Base-by-base conservation (phyloP, 148 eudicot species). In the Persicaria maculosa region DNA sequence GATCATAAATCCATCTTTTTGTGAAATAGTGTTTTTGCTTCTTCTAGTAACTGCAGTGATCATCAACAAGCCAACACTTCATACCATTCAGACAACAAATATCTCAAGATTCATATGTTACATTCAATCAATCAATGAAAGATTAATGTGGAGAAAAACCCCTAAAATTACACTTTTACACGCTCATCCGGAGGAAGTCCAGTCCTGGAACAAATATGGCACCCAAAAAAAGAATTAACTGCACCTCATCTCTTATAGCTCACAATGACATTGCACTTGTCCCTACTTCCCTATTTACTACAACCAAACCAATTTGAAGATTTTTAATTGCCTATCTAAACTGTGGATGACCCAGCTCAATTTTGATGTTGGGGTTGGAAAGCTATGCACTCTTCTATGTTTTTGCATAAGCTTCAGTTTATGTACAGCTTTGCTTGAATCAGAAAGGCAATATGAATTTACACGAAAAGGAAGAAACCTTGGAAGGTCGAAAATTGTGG, bases 91-190 rank as follows among this genome's bases (percentile, higher is more conserved):
- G 40, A 36, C 70, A 65, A 57, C 1, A 25, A 65, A 11, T 65
- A 65, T 65, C 46, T 40, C 15, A 65, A 40, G 12, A 40, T 15
- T 65, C 46, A 40, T n/a, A 46, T 65, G 17, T 62, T 62, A 64
- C 69, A 64, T 64, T 64, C 69, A 64, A 65, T 31, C 68, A 62
- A 62, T 36, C 68, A 62, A 65, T 65, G 70, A 40, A 65, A 65
- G 70, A 65, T 36, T 65, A 15, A 59, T 36, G 16, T 40, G n/a
- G 43, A 36, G 19, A 43, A 31, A 10, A 65, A 1, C 2, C 70
- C 67, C 47, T 36, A 65, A 15, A 65, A 40, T 65, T 65, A 65
- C 70, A 65, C 46, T 25, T 15, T 65, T 8, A 59, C 43, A 59
- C 9, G 15, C 67, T 22, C 43, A 59, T 31, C 40, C 40, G 2